These are phyloP conservation scores for Trametes gibbosa DNA, from an alignment of 768 basidiomycete genomes.

Conservation along the genomic window DNA sequence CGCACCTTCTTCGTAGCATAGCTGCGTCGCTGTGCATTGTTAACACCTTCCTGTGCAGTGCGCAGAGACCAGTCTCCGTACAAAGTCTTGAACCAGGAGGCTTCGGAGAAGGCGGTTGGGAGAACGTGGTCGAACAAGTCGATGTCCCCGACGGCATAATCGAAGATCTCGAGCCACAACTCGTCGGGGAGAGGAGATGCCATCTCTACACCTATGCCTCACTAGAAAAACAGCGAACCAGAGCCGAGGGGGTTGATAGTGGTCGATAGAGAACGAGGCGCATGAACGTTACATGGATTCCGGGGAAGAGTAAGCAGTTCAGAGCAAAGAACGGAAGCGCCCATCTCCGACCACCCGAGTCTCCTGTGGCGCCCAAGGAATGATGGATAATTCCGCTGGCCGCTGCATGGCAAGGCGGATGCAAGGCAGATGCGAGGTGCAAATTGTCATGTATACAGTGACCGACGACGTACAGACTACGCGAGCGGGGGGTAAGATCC, in stretches of 20 bases:
- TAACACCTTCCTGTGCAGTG: constrained; percentile 57
- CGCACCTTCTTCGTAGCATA: constrained; percentile 68
- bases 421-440: background rate
- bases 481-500: background rate
- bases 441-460: background rate
- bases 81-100: constrained; percentile 59
- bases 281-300: constrained; percentile 9
- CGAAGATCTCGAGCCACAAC: constrained; percentile 68
- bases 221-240: background rate
- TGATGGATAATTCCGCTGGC: background rate
- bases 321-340: constrained; percentile 1
- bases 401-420: background rate
- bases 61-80: constrained; percentile 55
- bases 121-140: constrained; percentile 60
- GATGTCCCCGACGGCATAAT: constrained; percentile 68
- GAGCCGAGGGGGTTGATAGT: background rate
- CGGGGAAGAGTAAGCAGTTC: background rate
- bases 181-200: constrained; percentile 55
- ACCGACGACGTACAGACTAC: background rate
- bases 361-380: background rate
- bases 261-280: background rate
- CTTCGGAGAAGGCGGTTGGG: constrained; percentile 60
- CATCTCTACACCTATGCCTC: constrained; percentile 10
- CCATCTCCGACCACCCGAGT: background rate
- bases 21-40: constrained; percentile 54